Evolutionary conservation across 805 yeast genomes (phyloP).

Genomic region (fission yeast (Schizosaccharomyces pombe)): DNA sequence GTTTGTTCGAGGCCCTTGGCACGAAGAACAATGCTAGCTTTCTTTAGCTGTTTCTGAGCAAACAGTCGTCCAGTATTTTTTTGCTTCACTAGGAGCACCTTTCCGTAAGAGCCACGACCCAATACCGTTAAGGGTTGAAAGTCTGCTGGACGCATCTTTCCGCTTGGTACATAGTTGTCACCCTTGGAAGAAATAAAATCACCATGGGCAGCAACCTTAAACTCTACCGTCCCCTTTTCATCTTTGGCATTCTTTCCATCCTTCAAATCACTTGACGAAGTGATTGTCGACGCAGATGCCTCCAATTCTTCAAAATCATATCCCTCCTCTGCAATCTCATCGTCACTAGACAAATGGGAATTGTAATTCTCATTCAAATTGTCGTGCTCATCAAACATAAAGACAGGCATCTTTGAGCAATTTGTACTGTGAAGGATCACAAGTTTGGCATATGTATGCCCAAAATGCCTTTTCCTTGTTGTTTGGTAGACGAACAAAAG

Average conservation of each 20-base stretch:
- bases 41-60: slow-evolving; percentile 70
- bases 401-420: neutral
- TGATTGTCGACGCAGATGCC: neutral
- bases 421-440: neutral
- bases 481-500: neutral
- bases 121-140: slow-evolving; percentile 54
- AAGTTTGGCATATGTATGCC: neutral
- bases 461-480: neutral
- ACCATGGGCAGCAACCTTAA: neutral
- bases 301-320: neutral
- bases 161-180: slow-evolving; percentile 5
- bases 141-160: slow-evolving; percentile 21
- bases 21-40: slow-evolving; percentile 51
- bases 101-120: slow-evolving; percentile 78
- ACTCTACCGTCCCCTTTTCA: neutral
- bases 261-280: neutral
- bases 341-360: neutral
- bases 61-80: slow-evolving; percentile 35
- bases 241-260: neutral
- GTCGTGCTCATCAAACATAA: neutral
- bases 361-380: neutral
- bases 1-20: slow-evolving; percentile 46
- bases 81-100: slow-evolving; percentile 57
- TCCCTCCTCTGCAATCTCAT: neutral
- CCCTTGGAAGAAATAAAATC: neutral